phyloP scores from a whole-genome alignment of 23 red algal genomes.

The Pyropia haitanensis region DNA sequence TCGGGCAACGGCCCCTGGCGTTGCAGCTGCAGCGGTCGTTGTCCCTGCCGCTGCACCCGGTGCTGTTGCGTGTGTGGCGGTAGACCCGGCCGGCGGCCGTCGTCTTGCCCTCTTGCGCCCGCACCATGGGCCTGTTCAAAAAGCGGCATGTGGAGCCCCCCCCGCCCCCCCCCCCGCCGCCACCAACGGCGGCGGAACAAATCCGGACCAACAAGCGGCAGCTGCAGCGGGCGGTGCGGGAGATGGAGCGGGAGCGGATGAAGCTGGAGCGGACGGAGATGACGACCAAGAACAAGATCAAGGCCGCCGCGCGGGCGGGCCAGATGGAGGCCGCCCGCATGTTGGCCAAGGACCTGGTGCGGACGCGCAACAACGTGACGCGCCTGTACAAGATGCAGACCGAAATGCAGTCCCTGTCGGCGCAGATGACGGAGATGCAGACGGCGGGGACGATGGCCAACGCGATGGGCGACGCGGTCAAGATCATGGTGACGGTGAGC shows the following conservation, averaged over 20 bases:
- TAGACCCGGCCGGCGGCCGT: no score
- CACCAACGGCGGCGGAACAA: slow-evolving; percentile 11
- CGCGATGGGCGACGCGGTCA: slow-evolving; percentile 79
- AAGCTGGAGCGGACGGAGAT: slow-evolving; percentile 85
- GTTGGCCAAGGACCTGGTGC: slow-evolving; percentile 83
- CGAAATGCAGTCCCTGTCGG: slow-evolving; percentile 93
- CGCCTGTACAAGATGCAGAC: slow-evolving; percentile 93
- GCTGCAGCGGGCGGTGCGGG: slow-evolving; percentile 35
- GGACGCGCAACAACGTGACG: slow-evolving; percentile 58
- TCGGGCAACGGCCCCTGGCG: no score
- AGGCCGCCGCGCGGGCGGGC: slow-evolving; percentile 63
- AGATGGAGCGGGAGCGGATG: slow-evolving; percentile 89
- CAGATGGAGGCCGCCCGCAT: slow-evolving; percentile 85
- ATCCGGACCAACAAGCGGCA: slow-evolving; percentile 35
- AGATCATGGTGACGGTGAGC: slow-evolving; percentile 82
- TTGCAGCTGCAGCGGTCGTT: no score
- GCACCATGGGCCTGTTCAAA: slow-evolving; percentile 6
- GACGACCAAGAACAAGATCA: slow-evolving; percentile 66
- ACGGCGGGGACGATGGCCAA: slow-evolving; percentile 78
- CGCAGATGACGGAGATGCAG: slow-evolving; percentile 89
- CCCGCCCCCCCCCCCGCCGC: slow-evolving; percentile 21
- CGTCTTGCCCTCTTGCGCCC: not conserved
- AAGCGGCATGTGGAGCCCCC: slow-evolving; percentile 13
- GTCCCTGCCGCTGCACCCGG: no score
- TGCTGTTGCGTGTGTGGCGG: no score